A percentile compares a stretch with the other conserved stretches of the same genome.
Conservation (phyloP, 805 yeast genomes). For the Candida anglica region DNA sequence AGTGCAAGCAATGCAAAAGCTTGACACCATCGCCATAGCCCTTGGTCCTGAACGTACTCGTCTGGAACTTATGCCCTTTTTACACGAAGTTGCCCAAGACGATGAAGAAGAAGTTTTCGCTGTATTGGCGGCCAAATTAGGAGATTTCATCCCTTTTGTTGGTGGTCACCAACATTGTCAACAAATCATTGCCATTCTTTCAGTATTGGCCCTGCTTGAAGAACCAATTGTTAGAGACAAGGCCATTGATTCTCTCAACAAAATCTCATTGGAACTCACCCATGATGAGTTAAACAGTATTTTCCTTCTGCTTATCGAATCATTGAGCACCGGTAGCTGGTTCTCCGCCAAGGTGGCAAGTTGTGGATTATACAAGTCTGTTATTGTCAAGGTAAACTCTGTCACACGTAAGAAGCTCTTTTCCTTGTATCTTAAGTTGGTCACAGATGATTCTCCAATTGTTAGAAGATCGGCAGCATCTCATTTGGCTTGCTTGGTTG, state of each 20-base stretch:
- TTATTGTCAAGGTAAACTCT: slow-evolving; percentile 55
- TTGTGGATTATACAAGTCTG: slow-evolving; percentile 79
- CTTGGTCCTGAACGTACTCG: slow-evolving; percentile 92
- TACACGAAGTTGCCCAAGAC: slow-evolving; percentile 86
- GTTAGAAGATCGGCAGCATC: slow-evolving; percentile 93
- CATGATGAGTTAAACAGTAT: slow-evolving; percentile 60
- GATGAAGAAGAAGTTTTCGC: slow-evolving; percentile 98
- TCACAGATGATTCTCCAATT: slow-evolving; percentile 95
- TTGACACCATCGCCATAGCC: slow-evolving; percentile 93
- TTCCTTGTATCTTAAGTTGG: slow-evolving; percentile 62
- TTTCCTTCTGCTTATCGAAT: slow-evolving; percentile 72
- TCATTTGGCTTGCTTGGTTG: slow-evolving; percentile 71
- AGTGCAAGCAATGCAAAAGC: slow-evolving; percentile 89
- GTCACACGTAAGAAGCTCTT: slow-evolving; percentile 58
- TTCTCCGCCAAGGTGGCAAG: slow-evolving; percentile 88
- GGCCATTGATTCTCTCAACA: slow-evolving; percentile 82
- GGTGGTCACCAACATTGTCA: slow-evolving; percentile 71
- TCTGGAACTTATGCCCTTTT: slow-evolving; percentile 82
- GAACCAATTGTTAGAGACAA: slow-evolving; percentile 95
- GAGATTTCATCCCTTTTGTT: slow-evolving; percentile 79
- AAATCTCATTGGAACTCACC: slow-evolving; percentile 59
- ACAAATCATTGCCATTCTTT: slow-evolving; percentile 58
- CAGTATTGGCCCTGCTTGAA: slow-evolving; percentile 84
- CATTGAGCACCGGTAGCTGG: slow-evolving; percentile 88
- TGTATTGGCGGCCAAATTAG: slow-evolving; percentile 86